A percentile compares a stretch with the other conserved stretches of the same genome.
These are phyloP conservation scores for Fusarium anthophilum DNA, from an alignment of 2,329 filamentous ascomycete species.

Conservation along the genomic window DNA sequence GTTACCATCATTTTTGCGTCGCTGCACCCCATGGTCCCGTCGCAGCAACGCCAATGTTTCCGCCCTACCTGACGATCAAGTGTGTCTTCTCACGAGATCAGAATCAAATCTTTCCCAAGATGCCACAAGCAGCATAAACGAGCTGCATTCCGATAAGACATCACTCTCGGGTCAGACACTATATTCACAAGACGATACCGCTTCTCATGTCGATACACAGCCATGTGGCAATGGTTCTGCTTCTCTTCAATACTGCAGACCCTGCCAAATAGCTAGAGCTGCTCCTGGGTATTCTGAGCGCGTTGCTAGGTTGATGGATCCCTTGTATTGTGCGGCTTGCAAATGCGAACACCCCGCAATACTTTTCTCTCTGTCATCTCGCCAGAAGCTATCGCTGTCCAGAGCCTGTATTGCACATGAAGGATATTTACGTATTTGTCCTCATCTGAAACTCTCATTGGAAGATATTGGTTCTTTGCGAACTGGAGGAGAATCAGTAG, in stretches of 20 bases:
- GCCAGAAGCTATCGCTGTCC: background rate
- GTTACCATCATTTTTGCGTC: background rate
- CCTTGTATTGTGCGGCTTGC: background rate
- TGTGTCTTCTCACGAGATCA: background rate
- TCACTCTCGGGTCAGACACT: background rate
- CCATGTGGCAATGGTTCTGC: background rate
- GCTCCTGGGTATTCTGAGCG: background rate
- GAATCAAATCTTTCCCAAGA: background rate
- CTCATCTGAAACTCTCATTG: background rate
- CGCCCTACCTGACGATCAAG: background rate
- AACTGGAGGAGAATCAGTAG: no score
- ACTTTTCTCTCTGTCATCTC: background rate
- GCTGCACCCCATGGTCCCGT: background rate
- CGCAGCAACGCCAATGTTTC: background rate
- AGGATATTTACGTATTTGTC: background rate
- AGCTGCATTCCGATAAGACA: accelerated
- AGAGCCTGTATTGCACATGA: background rate
- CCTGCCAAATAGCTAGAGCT: background rate
- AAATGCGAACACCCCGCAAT: background rate
- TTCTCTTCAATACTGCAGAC: background rate
- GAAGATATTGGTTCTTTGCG: background rate
- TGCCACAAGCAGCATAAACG: background rate
- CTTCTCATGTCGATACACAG: no score
- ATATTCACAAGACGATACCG: background rate
- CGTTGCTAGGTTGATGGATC: background rate